Conservation (phyloP, 768 basidiomycete species). For the Lyophyllum shimeji region DNA sequence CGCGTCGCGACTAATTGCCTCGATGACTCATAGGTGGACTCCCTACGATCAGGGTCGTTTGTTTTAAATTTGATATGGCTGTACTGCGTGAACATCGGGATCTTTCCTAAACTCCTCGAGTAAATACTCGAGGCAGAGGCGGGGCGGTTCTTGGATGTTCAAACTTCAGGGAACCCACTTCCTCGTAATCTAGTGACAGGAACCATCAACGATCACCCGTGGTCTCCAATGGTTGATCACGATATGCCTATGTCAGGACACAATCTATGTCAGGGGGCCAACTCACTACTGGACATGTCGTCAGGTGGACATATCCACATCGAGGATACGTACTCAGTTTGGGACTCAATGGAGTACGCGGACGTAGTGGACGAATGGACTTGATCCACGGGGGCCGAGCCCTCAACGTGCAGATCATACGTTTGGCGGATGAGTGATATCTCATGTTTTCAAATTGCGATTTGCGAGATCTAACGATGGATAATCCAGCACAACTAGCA, state of each 20-base stretch:
- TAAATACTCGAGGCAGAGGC: not conserved
- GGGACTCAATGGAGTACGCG: not conserved
- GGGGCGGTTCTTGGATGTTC: not conserved
- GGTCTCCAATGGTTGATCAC: not conserved
- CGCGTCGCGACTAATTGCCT: not conserved
- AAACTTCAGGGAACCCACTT: too few species aligned
- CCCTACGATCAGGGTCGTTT: not conserved
- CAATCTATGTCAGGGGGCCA: not conserved
- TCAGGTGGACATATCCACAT: constrained; percentile 6
- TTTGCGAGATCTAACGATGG: not conserved
- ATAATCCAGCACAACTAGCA: not conserved
- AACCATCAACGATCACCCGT: constrained; percentile 1
- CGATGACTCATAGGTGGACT: not conserved
- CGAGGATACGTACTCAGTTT: not conserved
- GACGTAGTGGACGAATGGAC: not conserved
- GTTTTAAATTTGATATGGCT: not conserved
- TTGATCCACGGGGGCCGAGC: constrained; percentile 11
- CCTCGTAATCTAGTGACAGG: constrained; percentile 3
- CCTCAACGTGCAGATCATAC: not conserved
- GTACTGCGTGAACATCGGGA: not conserved
- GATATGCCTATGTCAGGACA: not conserved
- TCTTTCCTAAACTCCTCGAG: not conserved
- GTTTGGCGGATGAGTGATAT: not conserved
- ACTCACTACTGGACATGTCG: not conserved
- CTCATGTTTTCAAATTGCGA: not conserved